phyloP scores from a whole-genome alignment of 1,284 basidiomycete species.

The Austroboletus novae-zelandiae region DNA sequence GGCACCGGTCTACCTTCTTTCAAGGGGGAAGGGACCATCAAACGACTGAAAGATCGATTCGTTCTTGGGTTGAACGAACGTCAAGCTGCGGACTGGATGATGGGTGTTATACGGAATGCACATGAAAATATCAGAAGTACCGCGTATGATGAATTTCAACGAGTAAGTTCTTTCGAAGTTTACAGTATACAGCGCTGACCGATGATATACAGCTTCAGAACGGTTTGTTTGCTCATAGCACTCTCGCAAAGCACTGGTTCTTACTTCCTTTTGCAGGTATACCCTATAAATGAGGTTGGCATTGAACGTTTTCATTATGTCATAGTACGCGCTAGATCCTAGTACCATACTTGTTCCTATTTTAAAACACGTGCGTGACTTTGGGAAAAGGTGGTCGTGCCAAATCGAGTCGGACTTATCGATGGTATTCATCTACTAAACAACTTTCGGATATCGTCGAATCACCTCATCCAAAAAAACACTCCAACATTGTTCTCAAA shows the following conservation, averaged over 20 bases:
- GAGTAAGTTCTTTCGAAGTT: conserved; percentile 46
- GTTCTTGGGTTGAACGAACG: conserved; percentile 81
- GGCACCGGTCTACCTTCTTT: conserved; percentile 94
- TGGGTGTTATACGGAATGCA: conserved; percentile 86
- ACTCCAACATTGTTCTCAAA: neutral
- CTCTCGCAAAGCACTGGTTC: neutral
- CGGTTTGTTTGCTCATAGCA: conserved; percentile 33
- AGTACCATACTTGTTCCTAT: too few species aligned
- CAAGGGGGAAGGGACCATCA: conserved; percentile 93
- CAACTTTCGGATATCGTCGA: too few species aligned
- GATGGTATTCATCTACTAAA: too few species aligned
- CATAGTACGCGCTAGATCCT: neutral
- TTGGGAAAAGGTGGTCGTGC: too few species aligned
- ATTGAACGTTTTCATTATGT: neutral
- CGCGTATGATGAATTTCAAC: conserved; percentile 91
- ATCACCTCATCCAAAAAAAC: too few species aligned
- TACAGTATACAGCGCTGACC: conserved; percentile 13
- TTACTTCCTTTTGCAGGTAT: conserved; percentile 39
- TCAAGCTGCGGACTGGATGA: conserved; percentile 92
- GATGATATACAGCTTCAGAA: conserved; percentile 46
- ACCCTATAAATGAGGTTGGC: conserved; percentile 45
- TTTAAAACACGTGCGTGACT: too few species aligned
- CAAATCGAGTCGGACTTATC: too few species aligned
- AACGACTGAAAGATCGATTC: conserved; percentile 85
- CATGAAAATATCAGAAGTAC: conserved; percentile 92